Conservation (phyloP, 164 flowering plant genomes). For the Dillenia suffruticosa region DNA sequence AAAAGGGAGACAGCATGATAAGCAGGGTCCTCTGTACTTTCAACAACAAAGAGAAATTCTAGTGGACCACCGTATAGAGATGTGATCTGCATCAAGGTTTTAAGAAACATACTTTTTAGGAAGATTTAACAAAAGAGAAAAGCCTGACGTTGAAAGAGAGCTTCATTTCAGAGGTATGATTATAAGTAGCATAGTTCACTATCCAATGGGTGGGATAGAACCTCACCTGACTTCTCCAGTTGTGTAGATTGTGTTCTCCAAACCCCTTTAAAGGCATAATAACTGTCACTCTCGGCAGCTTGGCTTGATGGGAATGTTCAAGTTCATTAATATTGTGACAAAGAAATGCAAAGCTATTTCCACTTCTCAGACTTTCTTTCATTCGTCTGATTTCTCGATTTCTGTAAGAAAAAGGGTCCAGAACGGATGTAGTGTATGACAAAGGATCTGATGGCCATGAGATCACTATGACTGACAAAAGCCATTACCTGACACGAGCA, state of each 20-base stretch:
- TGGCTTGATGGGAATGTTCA: slow-evolving; percentile 78
- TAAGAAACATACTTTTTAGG: background rate
- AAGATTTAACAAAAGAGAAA: too few relatives aligned
- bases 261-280: slow-evolving; percentile 98
- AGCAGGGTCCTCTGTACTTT: slow-evolving; percentile 91
- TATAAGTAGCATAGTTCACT: too few relatives aligned
- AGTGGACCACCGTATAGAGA: slow-evolving; percentile 94
- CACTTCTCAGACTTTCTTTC: slow-evolving; percentile 40
- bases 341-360: slow-evolving; percentile 82
- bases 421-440: too few relatives aligned
- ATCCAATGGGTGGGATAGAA: background rate
- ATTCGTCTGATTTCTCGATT: slow-evolving; percentile 66
- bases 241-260: slow-evolving; percentile 95
- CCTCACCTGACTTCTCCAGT: slow-evolving; percentile 96
- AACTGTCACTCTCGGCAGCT: slow-evolving; percentile 81
- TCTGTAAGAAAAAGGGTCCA: slow-evolving; percentile 31
- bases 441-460: background rate
- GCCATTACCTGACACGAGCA: slow-evolving; percentile 77
- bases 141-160: too few relatives aligned
- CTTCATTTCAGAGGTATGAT: too few relatives aligned
- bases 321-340: slow-evolving; percentile 73
- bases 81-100: slow-evolving; percentile 56
- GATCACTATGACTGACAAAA: background rate
- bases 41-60: slow-evolving; percentile 91
- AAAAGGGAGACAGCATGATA: slow-evolving; percentile 65